phyloP scores from a whole-genome alignment of 1,284 basidiomycete species.

The Grifola frondosa region DNA sequence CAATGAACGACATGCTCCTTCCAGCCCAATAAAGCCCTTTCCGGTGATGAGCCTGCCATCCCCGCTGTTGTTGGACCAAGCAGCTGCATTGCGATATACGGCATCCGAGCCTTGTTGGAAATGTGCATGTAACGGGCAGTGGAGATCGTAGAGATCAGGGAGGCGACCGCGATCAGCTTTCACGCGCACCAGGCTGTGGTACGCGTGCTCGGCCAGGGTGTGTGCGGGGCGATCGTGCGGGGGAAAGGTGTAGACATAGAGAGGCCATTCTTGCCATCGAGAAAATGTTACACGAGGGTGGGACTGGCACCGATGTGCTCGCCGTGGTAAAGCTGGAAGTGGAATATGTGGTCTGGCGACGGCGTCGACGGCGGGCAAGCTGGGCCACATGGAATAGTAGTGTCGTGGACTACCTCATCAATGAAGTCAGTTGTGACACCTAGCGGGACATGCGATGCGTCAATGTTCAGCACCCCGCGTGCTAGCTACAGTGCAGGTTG shows the following conservation, averaged over 20 bases:
- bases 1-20: constrained; percentile 13
- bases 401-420: no score
- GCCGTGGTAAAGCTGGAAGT: no score
- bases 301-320: no score
- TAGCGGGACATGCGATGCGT: no score
- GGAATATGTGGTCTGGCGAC: no score
- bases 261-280: constrained; percentile 61
- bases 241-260: constrained; percentile 46
- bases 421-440: no score
- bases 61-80: constrained; percentile 72
- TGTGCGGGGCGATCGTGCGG: constrained; percentile 51
- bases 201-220: constrained; percentile 81
- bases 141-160: constrained; percentile 74
- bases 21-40: constrained; percentile 56
- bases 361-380: no score
- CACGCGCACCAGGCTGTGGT: constrained; percentile 88
- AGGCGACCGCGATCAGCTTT: constrained; percentile 83
- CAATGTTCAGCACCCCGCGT: no score
- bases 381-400: no score
- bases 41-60: constrained; percentile 54
- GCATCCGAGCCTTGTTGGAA: constrained; percentile 36
- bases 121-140: constrained; percentile 45
- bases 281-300: no score
- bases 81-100: constrained; percentile 49
- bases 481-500: no score